These are phyloP conservation scores for Xerocomellus intermedius DNA, from an alignment of 768 basidiomycete species.

Conservation along the genomic window DNA sequence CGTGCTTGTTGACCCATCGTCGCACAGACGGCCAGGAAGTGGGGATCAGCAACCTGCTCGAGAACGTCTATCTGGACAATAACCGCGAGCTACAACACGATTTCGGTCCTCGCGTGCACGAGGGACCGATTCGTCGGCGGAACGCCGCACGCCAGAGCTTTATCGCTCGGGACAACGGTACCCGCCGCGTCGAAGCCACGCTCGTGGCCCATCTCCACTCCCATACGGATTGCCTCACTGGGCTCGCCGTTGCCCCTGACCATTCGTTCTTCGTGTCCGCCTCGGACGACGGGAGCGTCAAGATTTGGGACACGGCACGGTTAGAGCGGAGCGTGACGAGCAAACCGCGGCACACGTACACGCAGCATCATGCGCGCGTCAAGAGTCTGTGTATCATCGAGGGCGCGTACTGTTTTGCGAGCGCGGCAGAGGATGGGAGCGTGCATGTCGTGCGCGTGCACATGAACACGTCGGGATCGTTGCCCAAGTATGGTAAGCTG, in stretches of 20 bases:
- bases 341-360: constrained; percentile 71
- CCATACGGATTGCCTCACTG: constrained; percentile 77
- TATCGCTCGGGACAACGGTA: constrained; percentile 58
- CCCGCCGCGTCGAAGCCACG: constrained; percentile 67
- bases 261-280: constrained; percentile 93
- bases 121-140: constrained; percentile 76
- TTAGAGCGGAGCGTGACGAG: constrained; percentile 92
- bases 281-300: constrained; percentile 92
- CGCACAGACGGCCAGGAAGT: constrained; percentile 82
- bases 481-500: constrained; percentile 83
- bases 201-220: constrained; percentile 83
- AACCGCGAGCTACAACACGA: constrained; percentile 84
- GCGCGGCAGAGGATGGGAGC: constrained; percentile 82
- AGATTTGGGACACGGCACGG: constrained; percentile 90
- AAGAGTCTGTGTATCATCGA: constrained; percentile 79
- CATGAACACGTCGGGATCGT: constrained; percentile 56
- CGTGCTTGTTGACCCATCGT: not conserved
- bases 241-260: constrained; percentile 87
- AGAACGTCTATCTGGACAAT: constrained; percentile 86
- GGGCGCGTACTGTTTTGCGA: constrained; percentile 84
- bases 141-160: constrained; percentile 70
- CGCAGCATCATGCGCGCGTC: constrained; percentile 67
- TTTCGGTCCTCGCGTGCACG: constrained; percentile 86
- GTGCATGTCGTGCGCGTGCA: constrained; percentile 84
- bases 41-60: constrained; percentile 84